Base-by-base conservation (phyloP, 2,329 filamentous ascomycete genomes). In the Colletotrichum caudatum region DNA sequence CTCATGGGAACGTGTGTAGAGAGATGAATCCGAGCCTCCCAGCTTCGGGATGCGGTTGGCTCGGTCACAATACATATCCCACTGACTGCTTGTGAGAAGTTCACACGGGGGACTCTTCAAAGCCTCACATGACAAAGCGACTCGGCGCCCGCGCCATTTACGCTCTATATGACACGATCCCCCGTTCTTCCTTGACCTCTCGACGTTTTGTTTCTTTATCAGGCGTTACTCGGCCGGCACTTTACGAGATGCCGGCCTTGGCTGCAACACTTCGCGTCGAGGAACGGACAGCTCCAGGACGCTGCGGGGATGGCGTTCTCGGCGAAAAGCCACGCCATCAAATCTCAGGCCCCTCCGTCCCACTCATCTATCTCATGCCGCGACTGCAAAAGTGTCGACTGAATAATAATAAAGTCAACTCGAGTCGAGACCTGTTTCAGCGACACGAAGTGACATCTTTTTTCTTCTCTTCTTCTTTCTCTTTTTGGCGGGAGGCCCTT, bases 391-490 rank as follows among this genome's bases (percentile, higher is more conserved):
- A 71, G 58, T 29, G 58, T 71, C 58, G 69, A 59, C 51, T 63
- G 64, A 62, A 37, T 9, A 41, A 60, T 29, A 60, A 64, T n/a
- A 64, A 41, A 14, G 37, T 57, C 69, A 64, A 51, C 33, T 60
- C 41, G 54, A 54, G 65, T 64, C 66, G 69, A 56, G 66, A 64
- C 18, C 41, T 56, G 60, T 72, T 69, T 72, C 65, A 72, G 65
- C 65, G 59, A 39, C 33, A 18, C 56, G 46, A 62, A 23, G n/a
- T n/a, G 48, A 59, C 33, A 64, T 26, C 54, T 54, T 37, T 2
- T 35, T 9, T 35, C 35, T 35, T 9, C 9, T 4, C 26, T 9
- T 41, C 16, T 41, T 41, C 16, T 11, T 4, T 35, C 14, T 41
- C 16, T 41, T 41, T 41, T 11, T n/a, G 12, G 50, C 16, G 37